Evolutionary conservation across 2,329 filamentous ascomycete genomes (phyloP).

Genomic region (Hysterium pulicare): DNA sequence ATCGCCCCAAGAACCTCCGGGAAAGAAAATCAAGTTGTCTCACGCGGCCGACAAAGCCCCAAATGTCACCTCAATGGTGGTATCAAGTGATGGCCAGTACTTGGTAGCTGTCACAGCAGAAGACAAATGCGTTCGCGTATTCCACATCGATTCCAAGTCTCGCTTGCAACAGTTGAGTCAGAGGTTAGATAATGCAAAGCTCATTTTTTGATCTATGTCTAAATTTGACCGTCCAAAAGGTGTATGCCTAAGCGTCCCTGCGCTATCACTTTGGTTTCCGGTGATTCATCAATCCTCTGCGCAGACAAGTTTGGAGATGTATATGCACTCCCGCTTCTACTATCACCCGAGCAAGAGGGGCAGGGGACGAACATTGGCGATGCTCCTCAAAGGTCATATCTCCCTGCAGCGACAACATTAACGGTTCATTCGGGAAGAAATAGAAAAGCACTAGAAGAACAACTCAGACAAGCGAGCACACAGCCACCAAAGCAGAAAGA

Average conservation of each 20-base stretch:
- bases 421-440: conserved; percentile 64
- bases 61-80: conserved; percentile 66
- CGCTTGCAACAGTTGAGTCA: conserved; percentile 65
- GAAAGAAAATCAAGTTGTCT: conserved; percentile 42
- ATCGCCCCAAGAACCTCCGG: conserved; percentile 33
- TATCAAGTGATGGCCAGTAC: conserved; percentile 63
- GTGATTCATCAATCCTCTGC: conserved; percentile 70
- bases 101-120: conserved; percentile 79
- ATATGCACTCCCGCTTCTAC: conserved; percentile 75
- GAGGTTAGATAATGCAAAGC: conserved; percentile 51
- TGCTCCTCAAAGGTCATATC: conserved; percentile 35
- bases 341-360: conserved; percentile 26
- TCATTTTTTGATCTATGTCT: background rate
- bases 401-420: conserved; percentile 54
- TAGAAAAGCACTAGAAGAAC: conserved; percentile 54
- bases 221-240: conserved; percentile 45
- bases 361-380: conserved; percentile 7
- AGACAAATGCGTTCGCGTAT: conserved; percentile 86
- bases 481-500: conserved; percentile 46
- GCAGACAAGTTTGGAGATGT: conserved; percentile 98
- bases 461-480: conserved; percentile 46
- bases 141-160: conserved; percentile 63
- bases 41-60: conserved; percentile 41
- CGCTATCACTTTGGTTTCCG: conserved; percentile 66
- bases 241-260: conserved; percentile 87